Percentiles rank a stretch among this genome's conserved stretches.
These are phyloP conservation scores for Pyrus bretschneideri DNA, from an alignment of 306 rosid species.

Conservation along the genomic window DNA sequence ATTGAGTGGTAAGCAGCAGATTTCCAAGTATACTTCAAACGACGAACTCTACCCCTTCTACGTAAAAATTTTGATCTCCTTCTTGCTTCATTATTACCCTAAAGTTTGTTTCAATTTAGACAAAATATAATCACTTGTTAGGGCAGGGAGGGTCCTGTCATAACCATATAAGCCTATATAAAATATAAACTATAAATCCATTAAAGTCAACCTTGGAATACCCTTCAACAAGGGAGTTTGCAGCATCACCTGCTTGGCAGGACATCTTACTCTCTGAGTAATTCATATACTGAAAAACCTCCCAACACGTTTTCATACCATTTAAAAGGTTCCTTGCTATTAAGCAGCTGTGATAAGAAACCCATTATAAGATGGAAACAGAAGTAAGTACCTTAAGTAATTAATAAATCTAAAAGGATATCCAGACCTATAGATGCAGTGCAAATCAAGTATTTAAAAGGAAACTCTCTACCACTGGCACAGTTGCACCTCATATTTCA, in stretches of 20 bases:
- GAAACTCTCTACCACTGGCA: neutral
- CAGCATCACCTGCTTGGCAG: constrained; percentile 71
- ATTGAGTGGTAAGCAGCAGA: constrained; percentile 97
- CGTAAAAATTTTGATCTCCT: constrained; percentile 93
- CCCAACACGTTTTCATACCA: constrained; percentile 93
- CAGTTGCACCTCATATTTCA: neutral
- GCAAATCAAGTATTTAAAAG: neutral
- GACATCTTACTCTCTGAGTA: constrained; percentile 65
- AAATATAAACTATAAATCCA: constrained; percentile 19
- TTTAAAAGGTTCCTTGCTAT: constrained; percentile 83
- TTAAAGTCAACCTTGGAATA: constrained; percentile 69
- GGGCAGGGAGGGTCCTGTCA: constrained; percentile 11
- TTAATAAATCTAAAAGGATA: neutral
- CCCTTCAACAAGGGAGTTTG: constrained; percentile 77
- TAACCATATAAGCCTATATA: constrained; percentile 10
- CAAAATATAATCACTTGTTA: constrained; percentile 12
- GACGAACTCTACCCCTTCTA: constrained; percentile 96
- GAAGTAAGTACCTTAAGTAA: neutral
- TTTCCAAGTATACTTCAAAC: constrained; percentile 95
- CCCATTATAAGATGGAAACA: constrained; percentile 10
- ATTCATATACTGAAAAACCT: constrained; percentile 85
- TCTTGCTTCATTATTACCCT: constrained; percentile 89
- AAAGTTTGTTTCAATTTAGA: constrained; percentile 29
- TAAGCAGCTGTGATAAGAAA: constrained; percentile 62
- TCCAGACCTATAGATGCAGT: neutral